These are phyloP conservation scores for Suillus luteus DNA, from an alignment of 768 basidiomycete species.

Conservation along the genomic window DNA sequence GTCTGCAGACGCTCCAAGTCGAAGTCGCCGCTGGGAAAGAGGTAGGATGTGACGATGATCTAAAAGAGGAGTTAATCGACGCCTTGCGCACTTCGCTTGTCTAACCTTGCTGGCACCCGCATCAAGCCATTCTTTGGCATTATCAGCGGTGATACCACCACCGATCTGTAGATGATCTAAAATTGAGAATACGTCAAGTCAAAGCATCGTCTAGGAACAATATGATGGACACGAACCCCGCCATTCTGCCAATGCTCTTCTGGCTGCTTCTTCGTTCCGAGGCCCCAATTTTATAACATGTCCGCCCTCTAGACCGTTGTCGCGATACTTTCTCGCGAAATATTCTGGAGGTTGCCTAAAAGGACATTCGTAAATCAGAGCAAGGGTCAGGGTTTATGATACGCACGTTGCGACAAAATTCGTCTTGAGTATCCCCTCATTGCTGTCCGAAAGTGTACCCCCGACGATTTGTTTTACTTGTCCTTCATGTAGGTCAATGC, in stretches of 20 bases:
- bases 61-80: slow-evolving; percentile 35
- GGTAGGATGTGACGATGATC: slow-evolving; percentile 97
- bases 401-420: slow-evolving; percentile 90
- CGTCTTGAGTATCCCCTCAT: slow-evolving; percentile 65
- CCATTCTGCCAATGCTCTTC: slow-evolving; percentile 82
- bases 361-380: slow-evolving; percentile 7
- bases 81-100: neutral
- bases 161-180: slow-evolving; percentile 86
- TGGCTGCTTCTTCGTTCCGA: slow-evolving; percentile 88
- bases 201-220: slow-evolving; percentile 14
- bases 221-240: slow-evolving; percentile 49
- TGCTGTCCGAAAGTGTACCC: slow-evolving; percentile 77
- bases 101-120: slow-evolving; percentile 87
- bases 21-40: slow-evolving; percentile 86
- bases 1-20: slow-evolving; percentile 66
- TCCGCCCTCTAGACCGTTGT: slow-evolving; percentile 73
- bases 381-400: slow-evolving; percentile 2
- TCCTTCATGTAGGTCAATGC: slow-evolving; percentile 95
- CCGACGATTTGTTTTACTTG: slow-evolving; percentile 99
- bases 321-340: slow-evolving; percentile 78
- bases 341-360: slow-evolving; percentile 73
- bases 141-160: slow-evolving; percentile 83
- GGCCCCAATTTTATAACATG: slow-evolving; percentile 97
- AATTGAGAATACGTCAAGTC: slow-evolving; percentile 14
- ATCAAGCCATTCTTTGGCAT: slow-evolving; percentile 83